A percentile compares a stretch with the other conserved stretches of the same genome.
Conservation (phyloP, 202 grass and related monocot species). For the Brachypodium distachyon region DNA sequence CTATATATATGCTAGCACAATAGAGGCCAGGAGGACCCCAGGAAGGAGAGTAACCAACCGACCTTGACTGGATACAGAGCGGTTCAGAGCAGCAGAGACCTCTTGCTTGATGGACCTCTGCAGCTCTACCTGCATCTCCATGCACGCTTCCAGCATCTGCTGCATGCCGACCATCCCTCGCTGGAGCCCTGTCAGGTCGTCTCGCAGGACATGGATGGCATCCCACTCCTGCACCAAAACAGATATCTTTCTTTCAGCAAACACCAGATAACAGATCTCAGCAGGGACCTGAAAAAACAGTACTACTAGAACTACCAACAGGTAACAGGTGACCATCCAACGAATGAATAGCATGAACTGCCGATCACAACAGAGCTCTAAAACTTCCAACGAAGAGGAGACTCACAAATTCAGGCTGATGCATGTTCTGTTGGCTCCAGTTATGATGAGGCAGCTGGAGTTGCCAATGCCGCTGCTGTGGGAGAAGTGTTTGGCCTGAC, state of each 20-base stretch:
- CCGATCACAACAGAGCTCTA: too few species aligned
- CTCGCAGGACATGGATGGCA: constrained; percentile 61
- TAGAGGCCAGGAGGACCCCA: neutral
- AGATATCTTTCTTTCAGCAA: neutral
- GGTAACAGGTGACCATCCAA: too few species aligned
- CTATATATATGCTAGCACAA: neutral
- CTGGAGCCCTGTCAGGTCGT: constrained; percentile 57
- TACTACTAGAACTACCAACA: neutral
- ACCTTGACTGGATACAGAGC: constrained; percentile 34
- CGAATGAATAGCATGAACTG: too few species aligned
- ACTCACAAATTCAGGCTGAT: constrained; percentile 52
- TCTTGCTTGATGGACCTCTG: constrained; percentile 78
- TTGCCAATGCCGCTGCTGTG: constrained; percentile 32
- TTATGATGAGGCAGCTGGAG: constrained; percentile 23
- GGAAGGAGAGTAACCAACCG: neutral
- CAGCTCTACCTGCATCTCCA: constrained; percentile 95
- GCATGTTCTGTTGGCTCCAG: constrained; percentile 45
- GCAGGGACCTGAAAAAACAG: too few species aligned
- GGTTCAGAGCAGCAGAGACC: constrained; percentile 73
- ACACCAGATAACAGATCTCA: neutral
- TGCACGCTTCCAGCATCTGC: constrained; percentile 66
- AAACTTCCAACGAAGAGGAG: too few species aligned
- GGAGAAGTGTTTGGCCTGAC: constrained; percentile 16
- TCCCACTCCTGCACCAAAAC: constrained; percentile 67
- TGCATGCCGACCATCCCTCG: constrained; percentile 69